Base-by-base conservation (phyloP, 805 yeast genomes). In the Ogataea nitratoaversa region DNA sequence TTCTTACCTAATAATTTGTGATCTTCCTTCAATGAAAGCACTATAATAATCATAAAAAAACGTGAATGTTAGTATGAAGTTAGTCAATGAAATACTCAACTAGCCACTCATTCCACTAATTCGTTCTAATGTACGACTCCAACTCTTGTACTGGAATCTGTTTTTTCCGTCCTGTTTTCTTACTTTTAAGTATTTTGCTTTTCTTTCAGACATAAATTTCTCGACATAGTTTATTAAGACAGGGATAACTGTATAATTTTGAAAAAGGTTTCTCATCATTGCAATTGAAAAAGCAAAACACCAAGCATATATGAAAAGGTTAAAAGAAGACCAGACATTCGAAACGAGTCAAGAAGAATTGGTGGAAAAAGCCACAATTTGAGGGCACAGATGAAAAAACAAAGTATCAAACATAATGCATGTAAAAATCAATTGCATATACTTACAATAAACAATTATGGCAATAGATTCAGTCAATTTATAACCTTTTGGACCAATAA, bases 181-280 rank as follows among this genome's bases (percentile, higher is more conserved):
- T 28, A 17, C 18, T 18, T 34, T 29, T n/a, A n/a, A n/a, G n/a
- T n/a, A n/a, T n/a, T 36, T 16, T 28, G 17, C 16, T 25, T 32
- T 7, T 6, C 27, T 60, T 62, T 78, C 83, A 78, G 83, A 73
- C 50, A 70, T 44, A 50, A 65, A 65, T 38, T 64, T 71, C 82
- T 81, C 86, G 86, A 80, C 86, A 81, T 74, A 59, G 61, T 78
- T 49, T 78, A 63, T 81, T 81, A 80, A 81, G 87, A 81, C 87
- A 81, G 87, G 87, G 87, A 81, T 81, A 81, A 81, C 87, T 81
- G 87, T 81, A 62, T 69, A 67, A 52, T 37, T 37, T 63, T 57
- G 56, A 59, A 61, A 66, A 68, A 65, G 59, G 44, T 64, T 60
- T 71, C 68, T 80, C 85, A 80, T 80, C 86, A 79, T 62, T 59